Percentiles rank a stretch among this genome's conserved stretches.
Conservation (phyloP, 2,329 filamentous ascomycete species). For the Biscogniauxia marginata region DNA sequence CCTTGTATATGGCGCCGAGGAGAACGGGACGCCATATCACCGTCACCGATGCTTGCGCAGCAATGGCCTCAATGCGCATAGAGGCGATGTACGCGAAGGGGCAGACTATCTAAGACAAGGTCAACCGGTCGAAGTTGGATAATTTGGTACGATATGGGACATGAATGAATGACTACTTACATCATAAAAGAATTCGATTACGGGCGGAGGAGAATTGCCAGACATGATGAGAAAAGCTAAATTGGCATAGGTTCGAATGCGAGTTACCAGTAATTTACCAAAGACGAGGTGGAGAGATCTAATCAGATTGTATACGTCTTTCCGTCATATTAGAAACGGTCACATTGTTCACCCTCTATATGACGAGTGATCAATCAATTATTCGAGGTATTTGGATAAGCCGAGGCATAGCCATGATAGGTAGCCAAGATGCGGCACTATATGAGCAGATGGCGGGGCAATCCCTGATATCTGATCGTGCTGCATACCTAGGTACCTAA, state of each 20-base stretch:
- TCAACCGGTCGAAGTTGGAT: not conserved
- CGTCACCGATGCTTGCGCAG: not conserved
- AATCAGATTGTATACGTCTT: not conserved
- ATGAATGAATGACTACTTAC: not conserved
- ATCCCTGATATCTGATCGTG: not conserved
- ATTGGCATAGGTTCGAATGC: not conserved
- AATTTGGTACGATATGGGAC: not conserved
- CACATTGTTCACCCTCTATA: not conserved
- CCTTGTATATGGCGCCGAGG: conserved; percentile 9
- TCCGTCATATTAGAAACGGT: not conserved
- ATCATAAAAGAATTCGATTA: conserved; percentile 10
- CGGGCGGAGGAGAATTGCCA: not conserved
- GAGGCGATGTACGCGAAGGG: conserved; percentile 12
- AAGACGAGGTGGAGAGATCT: not conserved
- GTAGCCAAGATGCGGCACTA: not conserved
- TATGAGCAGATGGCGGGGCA: not conserved
- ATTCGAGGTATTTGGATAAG: not conserved
- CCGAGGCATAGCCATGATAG: not conserved
- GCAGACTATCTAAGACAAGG: conserved; percentile 3
- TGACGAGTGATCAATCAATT: not conserved
- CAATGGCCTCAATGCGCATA: conserved; percentile 3
- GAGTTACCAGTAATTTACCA: no score
- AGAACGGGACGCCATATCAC: conserved; percentile 8
- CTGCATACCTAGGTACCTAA: not conserved
- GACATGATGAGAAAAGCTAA: not conserved